phyloP scores from a whole-genome alignment of 495 filamentous ascomycete species.

The Physcia stellaris region DNA sequence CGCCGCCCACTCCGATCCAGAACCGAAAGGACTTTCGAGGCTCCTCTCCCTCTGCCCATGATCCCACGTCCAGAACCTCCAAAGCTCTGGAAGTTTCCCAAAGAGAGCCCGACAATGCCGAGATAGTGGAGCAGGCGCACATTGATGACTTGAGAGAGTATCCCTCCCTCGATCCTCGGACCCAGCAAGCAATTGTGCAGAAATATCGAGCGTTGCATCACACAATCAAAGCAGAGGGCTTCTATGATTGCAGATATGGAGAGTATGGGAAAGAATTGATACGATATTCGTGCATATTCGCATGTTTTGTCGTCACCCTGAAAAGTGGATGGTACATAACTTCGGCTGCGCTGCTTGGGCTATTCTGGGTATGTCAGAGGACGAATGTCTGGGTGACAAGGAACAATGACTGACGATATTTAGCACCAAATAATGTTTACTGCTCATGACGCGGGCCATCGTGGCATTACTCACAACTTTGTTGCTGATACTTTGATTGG shows the following conservation, averaged over 20 bases:
- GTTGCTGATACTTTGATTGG: constrained; percentile 31
- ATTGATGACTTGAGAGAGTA: constrained; percentile 21
- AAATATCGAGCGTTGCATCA: constrained; percentile 31
- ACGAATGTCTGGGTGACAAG: background rate
- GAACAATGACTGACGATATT: background rate
- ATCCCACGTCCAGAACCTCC: background rate
- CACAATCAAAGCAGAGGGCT: constrained; percentile 23
- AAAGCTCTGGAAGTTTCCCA: constrained; percentile 31
- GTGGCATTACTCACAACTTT: constrained; percentile 34
- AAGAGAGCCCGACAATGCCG: constrained; percentile 23
- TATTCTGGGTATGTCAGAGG: constrained; percentile 25
- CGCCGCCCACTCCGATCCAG: too few relatives aligned
- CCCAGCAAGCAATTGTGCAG: constrained; percentile 26
- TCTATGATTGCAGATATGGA: constrained; percentile 29
- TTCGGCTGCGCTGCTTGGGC: constrained; percentile 30
- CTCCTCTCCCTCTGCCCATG: background rate
- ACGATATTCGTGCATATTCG: constrained; percentile 27
- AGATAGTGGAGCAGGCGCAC: constrained; percentile 36
- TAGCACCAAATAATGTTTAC: constrained; percentile 39
- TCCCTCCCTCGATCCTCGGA: constrained; percentile 27
- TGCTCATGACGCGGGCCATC: constrained; percentile 37
- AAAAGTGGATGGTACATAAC: constrained; percentile 27
- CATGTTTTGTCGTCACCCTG: constrained; percentile 20
- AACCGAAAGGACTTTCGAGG: background rate
- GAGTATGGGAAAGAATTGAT: constrained; percentile 32